A percentile compares a stretch with the other conserved stretches of the same genome.
Evolutionary conservation across 2,329 filamentous ascomycete species (phyloP).

Genomic region (Penicillium sp.): DNA sequence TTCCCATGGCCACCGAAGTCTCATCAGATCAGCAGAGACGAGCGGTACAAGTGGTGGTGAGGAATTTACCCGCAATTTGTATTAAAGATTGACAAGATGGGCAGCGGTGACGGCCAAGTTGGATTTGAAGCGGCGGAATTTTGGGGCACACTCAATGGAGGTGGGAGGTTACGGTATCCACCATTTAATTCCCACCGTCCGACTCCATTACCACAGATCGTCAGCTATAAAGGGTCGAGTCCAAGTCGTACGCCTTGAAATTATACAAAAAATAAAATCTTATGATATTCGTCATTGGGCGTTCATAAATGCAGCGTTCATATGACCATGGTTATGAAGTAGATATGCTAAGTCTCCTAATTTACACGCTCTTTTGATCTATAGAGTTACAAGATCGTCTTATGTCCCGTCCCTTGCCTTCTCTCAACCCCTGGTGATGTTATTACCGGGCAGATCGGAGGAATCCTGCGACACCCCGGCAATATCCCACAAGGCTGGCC

Average conservation of each 20-base stretch:
- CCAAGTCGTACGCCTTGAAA: neutral
- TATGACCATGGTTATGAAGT: neutral
- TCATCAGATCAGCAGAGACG: neutral
- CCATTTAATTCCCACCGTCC: neutral
- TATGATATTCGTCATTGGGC: neutral
- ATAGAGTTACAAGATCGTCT: neutral
- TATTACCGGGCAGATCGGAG: conserved; percentile 60
- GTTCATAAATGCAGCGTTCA: neutral
- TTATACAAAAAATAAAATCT: neutral
- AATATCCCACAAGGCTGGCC: conserved; percentile 79
- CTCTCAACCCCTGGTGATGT: too few relatives aligned
- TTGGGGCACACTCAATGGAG: neutral
- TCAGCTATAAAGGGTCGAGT: neutral
- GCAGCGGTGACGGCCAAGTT: neutral
- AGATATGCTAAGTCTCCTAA: neutral
- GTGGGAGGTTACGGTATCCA: neutral
- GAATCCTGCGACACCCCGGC: conserved; percentile 81
- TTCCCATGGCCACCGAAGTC: conserved; percentile 30
- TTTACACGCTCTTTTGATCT: neutral
- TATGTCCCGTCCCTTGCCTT: too few relatives aligned
- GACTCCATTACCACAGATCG: neutral
- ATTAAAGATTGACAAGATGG: neutral
- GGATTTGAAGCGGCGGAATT: neutral
- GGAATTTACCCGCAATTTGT: too few relatives aligned
- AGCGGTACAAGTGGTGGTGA: neutral